phyloP scores from a whole-genome alignment of 2,329 filamentous ascomycete species.

The Aspergillus sp. region DNA sequence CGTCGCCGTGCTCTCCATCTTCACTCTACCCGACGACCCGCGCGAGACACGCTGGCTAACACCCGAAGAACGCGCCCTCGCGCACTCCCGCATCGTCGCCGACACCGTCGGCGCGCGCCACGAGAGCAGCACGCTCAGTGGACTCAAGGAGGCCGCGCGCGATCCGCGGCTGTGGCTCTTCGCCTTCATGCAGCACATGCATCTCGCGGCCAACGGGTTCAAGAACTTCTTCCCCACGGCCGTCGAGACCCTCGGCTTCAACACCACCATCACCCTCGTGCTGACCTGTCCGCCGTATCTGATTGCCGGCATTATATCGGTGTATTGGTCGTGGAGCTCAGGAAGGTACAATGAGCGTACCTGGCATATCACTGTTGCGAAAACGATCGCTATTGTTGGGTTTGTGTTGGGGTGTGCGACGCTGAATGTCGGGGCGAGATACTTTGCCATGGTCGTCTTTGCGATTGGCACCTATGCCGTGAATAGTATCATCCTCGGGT shows the following conservation, averaged over 20 bases:
- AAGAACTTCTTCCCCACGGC: slow-evolving; percentile 47
- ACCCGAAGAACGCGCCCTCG: slow-evolving; percentile 36
- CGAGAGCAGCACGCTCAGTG: slow-evolving; percentile 39
- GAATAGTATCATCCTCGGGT: slow-evolving; percentile 44
- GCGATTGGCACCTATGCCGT: slow-evolving; percentile 32
- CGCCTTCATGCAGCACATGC: slow-evolving; percentile 47
- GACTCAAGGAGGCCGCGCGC: slow-evolving; percentile 32
- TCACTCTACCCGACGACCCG: slow-evolving; percentile 43
- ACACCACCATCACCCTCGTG: slow-evolving; percentile 46
- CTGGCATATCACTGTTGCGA: slow-evolving; percentile 29
- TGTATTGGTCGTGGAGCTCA: slow-evolving; percentile 51
- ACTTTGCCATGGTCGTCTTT: slow-evolving; percentile 33
- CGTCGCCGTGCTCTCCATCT: slow-evolving; percentile 40
- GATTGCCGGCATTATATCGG: slow-evolving; percentile 47
- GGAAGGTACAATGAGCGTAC: slow-evolving; percentile 40
- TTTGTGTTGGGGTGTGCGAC: slow-evolving; percentile 28
- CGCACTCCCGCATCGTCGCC: slow-evolving; percentile 42
- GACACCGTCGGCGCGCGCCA: slow-evolving; percentile 45
- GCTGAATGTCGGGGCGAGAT: slow-evolving; percentile 28
- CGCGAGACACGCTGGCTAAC: slow-evolving; percentile 33
- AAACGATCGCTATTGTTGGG: slow-evolving; percentile 26
- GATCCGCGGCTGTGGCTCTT: slow-evolving; percentile 41
- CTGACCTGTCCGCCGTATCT: slow-evolving; percentile 50
- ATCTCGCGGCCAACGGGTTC: slow-evolving; percentile 44
- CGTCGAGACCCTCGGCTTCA: slow-evolving; percentile 47